phyloP scores from a whole-genome alignment of 2,329 filamentous ascomycete genomes.

The Penicillium sp. region DNA sequence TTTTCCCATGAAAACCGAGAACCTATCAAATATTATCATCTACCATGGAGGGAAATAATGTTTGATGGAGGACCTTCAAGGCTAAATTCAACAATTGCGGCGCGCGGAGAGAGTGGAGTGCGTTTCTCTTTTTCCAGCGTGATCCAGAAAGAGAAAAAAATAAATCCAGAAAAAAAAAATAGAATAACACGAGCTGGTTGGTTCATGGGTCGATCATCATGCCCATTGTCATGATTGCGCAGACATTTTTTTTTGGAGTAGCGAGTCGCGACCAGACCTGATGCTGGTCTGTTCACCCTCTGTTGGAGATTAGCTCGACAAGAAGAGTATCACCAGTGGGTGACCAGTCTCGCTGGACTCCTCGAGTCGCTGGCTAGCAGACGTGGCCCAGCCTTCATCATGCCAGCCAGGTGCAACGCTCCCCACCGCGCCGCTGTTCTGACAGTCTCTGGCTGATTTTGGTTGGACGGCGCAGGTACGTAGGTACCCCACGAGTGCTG shows the following conservation, averaged over 20 bases:
- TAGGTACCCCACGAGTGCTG: constrained; percentile 18
- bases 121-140: not conserved
- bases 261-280: constrained; percentile 6
- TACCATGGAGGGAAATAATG: constrained; percentile 8
- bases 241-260: constrained; percentile 23
- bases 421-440: constrained; percentile 25
- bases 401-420: constrained; percentile 19
- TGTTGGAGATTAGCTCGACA: constrained; percentile 29
- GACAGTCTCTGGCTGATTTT: constrained; percentile 21
- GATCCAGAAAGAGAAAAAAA: not conserved
- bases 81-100: constrained; percentile 18
- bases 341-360: no score
- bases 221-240: constrained; percentile 11
- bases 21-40: constrained; percentile 4
- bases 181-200: not conserved
- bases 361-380: constrained; percentile 14
- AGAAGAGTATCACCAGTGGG: no score
- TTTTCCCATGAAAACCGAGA: not conserved
- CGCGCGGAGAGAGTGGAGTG: constrained; percentile 1
- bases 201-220: constrained; percentile 23
- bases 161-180: not conserved
- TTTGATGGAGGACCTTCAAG: constrained; percentile 9
- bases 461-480: constrained; percentile 21
- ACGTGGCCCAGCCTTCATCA: constrained; percentile 18
- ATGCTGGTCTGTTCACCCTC: constrained; percentile 7